Evolutionary conservation across 192 early-diverging fungal species (phyloP), one percentile per base, ranked within the genome.

Genomic region (Diversispora eburnea): DNA sequence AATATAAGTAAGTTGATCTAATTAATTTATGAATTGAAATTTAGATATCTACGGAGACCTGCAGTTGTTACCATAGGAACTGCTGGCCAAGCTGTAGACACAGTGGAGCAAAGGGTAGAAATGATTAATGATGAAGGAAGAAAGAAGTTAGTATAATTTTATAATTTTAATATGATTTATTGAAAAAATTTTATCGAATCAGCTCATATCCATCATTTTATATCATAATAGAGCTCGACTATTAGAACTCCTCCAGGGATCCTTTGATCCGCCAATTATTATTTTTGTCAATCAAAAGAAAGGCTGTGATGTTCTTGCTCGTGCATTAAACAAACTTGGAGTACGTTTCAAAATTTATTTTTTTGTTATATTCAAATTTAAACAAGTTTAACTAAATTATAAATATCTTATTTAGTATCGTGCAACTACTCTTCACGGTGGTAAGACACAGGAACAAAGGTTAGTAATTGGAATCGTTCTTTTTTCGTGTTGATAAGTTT

Each of bases 231-330:
- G 86, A 83, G 84, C 83, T 67, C 84, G 96, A 43, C 78, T 99
- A 22, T 75, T 95, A 46, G 91, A 92, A 54, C 68, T 98, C 15
- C 78, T 99, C 60, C 80, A 81, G 49, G 88, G 86, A 8, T 78
- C 87, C 42, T 96, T 87, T 77, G 82, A 83, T 47, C 88, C 94
- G 64, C 95, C 96, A 5, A 91, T 97, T 47, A 99, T 99, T 52
- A 91, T 99, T 41, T 99, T 99, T 85, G 96, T 97, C 79, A 99
- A 98, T 79, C 93, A 95, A 75, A 98, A 98, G 87, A 93, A 92
- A 78, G 91, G 86, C 41, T 92, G 89, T 51, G 98, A 99, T 81
- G 83, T 91, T 17, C 81, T 98, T 39, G 87, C 89, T 42, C 86
- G 89, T 61, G 84, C 87, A n/a, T 80, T 99, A 70, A 91, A 91